A percentile compares a stretch with the other conserved stretches of the same genome.
phyloP scores from a whole-genome alignment of 306 rosid species.

The Quercus wislizeni region DNA sequence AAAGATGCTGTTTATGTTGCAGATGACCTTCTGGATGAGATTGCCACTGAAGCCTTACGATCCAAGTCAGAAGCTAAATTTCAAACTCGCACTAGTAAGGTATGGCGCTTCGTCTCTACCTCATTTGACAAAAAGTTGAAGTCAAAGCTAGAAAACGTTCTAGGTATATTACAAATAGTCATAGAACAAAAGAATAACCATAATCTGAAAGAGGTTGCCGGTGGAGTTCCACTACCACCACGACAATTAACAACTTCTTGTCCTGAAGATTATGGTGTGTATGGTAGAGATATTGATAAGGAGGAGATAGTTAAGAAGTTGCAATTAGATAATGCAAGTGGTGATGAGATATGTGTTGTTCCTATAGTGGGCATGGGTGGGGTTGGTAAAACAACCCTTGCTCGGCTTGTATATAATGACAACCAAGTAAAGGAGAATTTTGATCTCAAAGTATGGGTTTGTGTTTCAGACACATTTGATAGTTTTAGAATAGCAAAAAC shows the following conservation, averaged over 20 bases:
- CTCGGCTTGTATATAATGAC: conserved; percentile 7
- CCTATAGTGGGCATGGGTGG: conserved; percentile 21
- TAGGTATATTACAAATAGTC: background rate
- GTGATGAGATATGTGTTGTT: background rate
- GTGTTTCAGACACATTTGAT: conserved; percentile 12
- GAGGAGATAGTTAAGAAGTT: background rate
- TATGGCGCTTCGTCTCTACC: background rate
- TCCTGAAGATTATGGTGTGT: background rate
- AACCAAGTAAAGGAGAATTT: background rate
- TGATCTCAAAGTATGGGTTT: conserved; percentile 9
- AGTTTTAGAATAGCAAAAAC: background rate
- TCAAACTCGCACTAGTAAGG: background rate
- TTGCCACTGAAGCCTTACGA: background rate
- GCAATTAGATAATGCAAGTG: background rate
- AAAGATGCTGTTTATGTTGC: conserved; percentile 18
- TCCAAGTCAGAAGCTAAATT: conserved; percentile 4
- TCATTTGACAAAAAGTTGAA: background rate
- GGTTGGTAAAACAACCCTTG: conserved; percentile 8
- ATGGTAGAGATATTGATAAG: conserved; percentile 23
- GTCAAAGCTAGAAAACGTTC: background rate
- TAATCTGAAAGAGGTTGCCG: conserved; percentile 3
- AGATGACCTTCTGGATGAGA: conserved; percentile 25
- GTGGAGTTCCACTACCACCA: background rate
- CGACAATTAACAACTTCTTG: background rate
- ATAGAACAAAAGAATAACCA: background rate